Base-by-base conservation (phyloP, 257 asterid genomes). In the Buddleja alternifolia region DNA sequence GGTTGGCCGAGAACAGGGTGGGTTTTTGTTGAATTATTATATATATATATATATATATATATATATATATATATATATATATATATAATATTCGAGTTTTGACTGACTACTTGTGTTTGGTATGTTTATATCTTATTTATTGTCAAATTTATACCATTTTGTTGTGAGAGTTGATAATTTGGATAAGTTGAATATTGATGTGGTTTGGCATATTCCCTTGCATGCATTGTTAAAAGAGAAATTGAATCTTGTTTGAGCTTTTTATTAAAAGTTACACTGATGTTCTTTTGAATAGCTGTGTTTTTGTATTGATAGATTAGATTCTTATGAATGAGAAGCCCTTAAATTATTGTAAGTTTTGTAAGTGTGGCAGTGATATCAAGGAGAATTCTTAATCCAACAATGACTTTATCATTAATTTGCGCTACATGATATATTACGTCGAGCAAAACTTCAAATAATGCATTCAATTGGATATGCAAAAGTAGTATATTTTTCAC, bases 1-100 rank as follows among this genome's bases (percentile, higher is more conserved):
- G 88, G 4, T 75, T 83, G 45, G 84, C 82, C 67, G 84, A 87
- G 55, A 84, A 82, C 55, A 75, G 79, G 78, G 94, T 87, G 82
- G 69, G 82, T 62, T 41, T 61, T 55, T 53, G 42, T 9, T 29
- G 2, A 29, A 29, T 29, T 29, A 29, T n/a, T n/a, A n/a, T n/a
- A n/a, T n/a, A n/a, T n/a, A n/a, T n/a, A n/a, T n/a, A n/a, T n/a
- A n/a, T n/a, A n/a, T n/a, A n/a, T n/a, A n/a, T n/a, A n/a, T n/a
- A n/a, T n/a, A n/a, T n/a, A n/a, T n/a, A n/a, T n/a, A n/a, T n/a
- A n/a, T n/a, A n/a, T n/a, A n/a, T n/a, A n/a, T n/a, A n/a, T n/a
- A 29, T 5, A 29, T 29, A 29, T 29, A 29, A 29, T 21, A 40
- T 32, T 66, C 47, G 16, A 3, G 2, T 17, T 19, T 44, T 47